Percentiles rank a stretch among this genome's conserved stretches.
Conservation (phyloP, 352 stramenopile species). For the Globisporangium iwayamae region DNA sequence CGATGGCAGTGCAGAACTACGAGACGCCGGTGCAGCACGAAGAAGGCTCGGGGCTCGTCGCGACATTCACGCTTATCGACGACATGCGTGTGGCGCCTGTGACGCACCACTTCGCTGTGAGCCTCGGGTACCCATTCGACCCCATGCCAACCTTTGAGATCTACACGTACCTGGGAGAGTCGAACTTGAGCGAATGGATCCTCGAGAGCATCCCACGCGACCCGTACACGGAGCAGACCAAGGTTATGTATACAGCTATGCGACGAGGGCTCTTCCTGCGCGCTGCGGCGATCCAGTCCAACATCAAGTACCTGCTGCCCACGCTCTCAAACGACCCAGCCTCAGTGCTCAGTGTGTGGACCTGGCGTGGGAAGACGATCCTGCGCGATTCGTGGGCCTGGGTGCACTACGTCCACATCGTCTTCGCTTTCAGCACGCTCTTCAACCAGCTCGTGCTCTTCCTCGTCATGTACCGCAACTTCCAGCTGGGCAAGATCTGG, state of each 20-base stretch:
- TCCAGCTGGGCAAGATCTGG: slow-evolving; percentile 30
- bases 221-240: not conserved
- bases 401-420: slow-evolving; percentile 27
- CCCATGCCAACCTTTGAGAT: not conserved
- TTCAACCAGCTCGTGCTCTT: slow-evolving; percentile 26
- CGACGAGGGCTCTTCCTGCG: slow-evolving; percentile 34
- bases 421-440: slow-evolving; percentile 26
- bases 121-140: slow-evolving; percentile 28
- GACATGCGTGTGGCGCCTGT: slow-evolving; percentile 9
- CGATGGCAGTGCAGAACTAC: slow-evolving; percentile 3
- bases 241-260: slow-evolving; percentile 24
- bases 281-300: slow-evolving; percentile 27
- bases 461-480: slow-evolving; percentile 30
- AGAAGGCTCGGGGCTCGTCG: not conserved
- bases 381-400: slow-evolving; percentile 20
- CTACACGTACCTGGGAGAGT: not conserved
- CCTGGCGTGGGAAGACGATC: not conserved
- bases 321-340: slow-evolving; percentile 18
- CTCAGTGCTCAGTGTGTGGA: slow-evolving; percentile 13
- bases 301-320: slow-evolving; percentile 27
- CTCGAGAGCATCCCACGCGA: slow-evolving; percentile 5
- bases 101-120: slow-evolving; percentile 11
- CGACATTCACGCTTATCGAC: slow-evolving; percentile 9
- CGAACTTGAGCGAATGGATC: not conserved
- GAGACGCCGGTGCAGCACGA: slow-evolving; percentile 1